Percentiles rank a stretch among this genome's conserved stretches.
Evolutionary conservation across 139 green algal genomes (phyloP).

Genomic region (Mesotaenium endlicherianum): DNA sequence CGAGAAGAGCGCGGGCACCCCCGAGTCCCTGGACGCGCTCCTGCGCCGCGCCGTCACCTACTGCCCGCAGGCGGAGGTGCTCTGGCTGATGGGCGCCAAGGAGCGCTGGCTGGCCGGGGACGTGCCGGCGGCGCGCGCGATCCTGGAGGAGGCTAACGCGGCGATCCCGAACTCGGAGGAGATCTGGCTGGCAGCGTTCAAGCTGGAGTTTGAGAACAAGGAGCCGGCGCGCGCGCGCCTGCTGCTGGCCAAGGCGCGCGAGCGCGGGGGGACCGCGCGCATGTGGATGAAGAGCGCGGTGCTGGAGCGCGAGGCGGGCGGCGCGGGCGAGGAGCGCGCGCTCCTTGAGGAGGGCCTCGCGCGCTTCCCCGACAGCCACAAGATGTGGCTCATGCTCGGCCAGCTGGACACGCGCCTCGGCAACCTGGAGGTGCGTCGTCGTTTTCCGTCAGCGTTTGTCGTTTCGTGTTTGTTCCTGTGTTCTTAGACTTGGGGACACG

Average conservation of each 20-base stretch:
- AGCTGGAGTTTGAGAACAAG: constrained; percentile 96
- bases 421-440: constrained; percentile 15
- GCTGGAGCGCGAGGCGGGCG: constrained; percentile 84
- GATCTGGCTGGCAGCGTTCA: constrained; percentile 97
- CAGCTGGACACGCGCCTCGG: constrained; percentile 79
- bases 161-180: constrained; percentile 89
- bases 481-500: too few relatives aligned
- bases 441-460: constrained; percentile 5
- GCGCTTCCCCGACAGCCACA: constrained; percentile 78
- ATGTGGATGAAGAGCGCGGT: constrained; percentile 98
- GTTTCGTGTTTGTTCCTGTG: too few relatives aligned
- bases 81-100: constrained; percentile 98
- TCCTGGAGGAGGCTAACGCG: constrained; percentile 80
- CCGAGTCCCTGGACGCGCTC: constrained; percentile 75
- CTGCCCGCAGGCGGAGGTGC: constrained; percentile 87
- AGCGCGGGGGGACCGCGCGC: constrained; percentile 65
- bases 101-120: constrained; percentile 88
- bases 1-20: constrained; percentile 83
- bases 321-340: constrained; percentile 61
- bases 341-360: constrained; percentile 72
- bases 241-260: constrained; percentile 71
- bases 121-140: constrained; percentile 69
- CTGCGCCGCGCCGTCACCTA: constrained; percentile 79
- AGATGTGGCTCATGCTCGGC: constrained; percentile 92
- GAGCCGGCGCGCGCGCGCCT: constrained; percentile 76